phyloP scores from a whole-genome alignment of 495 filamentous ascomycete species.

The Lophiotrema nucula region DNA sequence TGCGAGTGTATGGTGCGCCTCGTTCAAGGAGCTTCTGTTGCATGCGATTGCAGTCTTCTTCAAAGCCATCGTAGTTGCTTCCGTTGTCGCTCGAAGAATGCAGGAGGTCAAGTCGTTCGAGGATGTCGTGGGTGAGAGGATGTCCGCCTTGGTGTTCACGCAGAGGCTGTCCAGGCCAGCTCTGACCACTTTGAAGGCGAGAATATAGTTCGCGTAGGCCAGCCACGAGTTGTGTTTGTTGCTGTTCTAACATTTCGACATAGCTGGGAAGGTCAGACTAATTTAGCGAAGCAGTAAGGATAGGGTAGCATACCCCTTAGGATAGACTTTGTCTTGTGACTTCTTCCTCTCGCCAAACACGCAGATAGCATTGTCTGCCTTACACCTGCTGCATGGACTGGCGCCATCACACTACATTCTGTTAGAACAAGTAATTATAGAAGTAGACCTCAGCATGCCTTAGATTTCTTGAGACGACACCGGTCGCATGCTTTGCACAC shows the following conservation, averaged over 20 bases:
- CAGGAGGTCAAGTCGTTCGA: conserved; percentile 58
- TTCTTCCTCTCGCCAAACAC: conserved; percentile 46
- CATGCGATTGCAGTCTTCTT: conserved; percentile 56
- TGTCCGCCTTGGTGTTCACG: conserved; percentile 55
- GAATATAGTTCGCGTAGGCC: conserved; percentile 62
- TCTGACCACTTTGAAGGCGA: conserved; percentile 49
- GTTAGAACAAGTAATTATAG: conserved; percentile 16
- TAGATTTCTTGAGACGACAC: conserved; percentile 71
- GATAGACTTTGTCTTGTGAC: conserved; percentile 47
- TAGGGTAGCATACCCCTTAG: conserved; percentile 39
- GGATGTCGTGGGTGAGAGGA: conserved; percentile 65
- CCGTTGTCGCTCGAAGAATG: conserved; percentile 42
- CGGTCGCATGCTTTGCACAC: conserved; percentile 71
- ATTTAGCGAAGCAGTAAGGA: not conserved
- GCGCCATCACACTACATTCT: conserved; percentile 60
- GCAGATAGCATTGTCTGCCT: conserved; percentile 48
- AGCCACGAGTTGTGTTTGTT: conserved; percentile 62
- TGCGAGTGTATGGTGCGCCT: conserved; percentile 50
- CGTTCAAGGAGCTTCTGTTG: conserved; percentile 55
- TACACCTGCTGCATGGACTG: conserved; percentile 66
- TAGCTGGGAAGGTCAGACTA: conserved; percentile 47
- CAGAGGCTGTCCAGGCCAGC: conserved; percentile 57
- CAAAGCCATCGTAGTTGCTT: conserved; percentile 55
- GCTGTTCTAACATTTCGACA: conserved; percentile 71
- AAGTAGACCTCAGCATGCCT: conserved; percentile 53